phyloP scores from a whole-genome alignment of 2,329 filamentous ascomycete species.

The Ceratocystiopsis sp. region DNA sequence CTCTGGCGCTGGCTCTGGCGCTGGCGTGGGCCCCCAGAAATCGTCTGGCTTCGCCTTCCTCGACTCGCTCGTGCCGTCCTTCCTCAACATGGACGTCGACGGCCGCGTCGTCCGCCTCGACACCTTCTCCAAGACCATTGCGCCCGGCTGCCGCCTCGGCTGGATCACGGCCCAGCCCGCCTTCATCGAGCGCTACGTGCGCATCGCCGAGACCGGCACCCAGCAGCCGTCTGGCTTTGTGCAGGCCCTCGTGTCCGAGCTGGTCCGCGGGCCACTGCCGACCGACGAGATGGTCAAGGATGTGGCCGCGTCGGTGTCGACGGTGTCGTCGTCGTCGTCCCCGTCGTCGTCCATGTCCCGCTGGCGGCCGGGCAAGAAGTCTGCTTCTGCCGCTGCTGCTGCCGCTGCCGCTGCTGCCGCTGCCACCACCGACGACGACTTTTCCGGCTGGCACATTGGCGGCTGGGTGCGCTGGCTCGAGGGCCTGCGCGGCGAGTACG shows the following conservation, averaged over 20 bases:
- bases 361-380: too few species aligned
- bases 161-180: conserved; percentile 79
- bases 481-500: conserved; percentile 68
- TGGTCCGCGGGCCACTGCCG: conserved; percentile 55
- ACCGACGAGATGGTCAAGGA: conserved; percentile 11
- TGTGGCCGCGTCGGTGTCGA: background rate
- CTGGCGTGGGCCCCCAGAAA: conserved; percentile 14
- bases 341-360: background rate
- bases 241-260: conserved; percentile 62
- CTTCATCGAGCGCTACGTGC: conserved; percentile 49
- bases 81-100: conserved; percentile 63
- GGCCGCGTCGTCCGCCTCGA: conserved; percentile 81
- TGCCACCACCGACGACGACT: conserved; percentile 9
- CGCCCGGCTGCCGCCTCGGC: conserved; percentile 74
- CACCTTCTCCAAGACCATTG: conserved; percentile 86
- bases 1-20: conserved; percentile 13
- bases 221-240: conserved; percentile 83
- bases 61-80: conserved; percentile 70
- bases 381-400: too few species aligned
- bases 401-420: too few species aligned
- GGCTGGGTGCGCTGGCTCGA: conserved; percentile 89
- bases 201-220: conserved; percentile 61
- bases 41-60: conserved; percentile 57
- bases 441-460: conserved; percentile 54
- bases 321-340: background rate